Percentiles rank a stretch among this genome's conserved stretches.
Evolutionary conservation across 371 early-diverging fungal species (phyloP).

Genomic region (Neoconidiobolus thromboides): DNA sequence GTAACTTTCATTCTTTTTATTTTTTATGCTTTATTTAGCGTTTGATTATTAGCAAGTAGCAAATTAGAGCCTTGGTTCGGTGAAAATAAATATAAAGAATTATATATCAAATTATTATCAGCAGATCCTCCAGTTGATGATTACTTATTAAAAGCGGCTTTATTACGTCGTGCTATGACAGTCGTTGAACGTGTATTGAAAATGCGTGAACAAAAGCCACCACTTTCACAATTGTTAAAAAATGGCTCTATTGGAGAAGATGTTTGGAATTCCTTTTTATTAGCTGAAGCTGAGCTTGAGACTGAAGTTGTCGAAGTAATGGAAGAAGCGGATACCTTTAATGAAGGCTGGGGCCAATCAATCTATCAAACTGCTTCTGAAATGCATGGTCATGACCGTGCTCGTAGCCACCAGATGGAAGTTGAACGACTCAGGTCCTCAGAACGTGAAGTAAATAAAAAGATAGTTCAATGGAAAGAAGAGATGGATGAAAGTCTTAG

Average conservation of each 20-base stretch:
- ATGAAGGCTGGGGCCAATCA: slow-evolving; percentile 66
- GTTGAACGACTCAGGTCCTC: slow-evolving; percentile 2
- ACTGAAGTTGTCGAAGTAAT: slow-evolving; percentile 62
- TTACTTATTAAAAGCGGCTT: slow-evolving; percentile 44
- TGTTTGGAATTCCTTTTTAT: slow-evolving; percentile 53
- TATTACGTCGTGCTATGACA: slow-evolving; percentile 70
- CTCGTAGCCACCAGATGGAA: slow-evolving; percentile 4
- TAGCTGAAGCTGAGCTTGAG: slow-evolving; percentile 69
- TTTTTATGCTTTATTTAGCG: not conserved
- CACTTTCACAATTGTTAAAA: slow-evolving; percentile 52
- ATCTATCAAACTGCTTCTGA: slow-evolving; percentile 71
- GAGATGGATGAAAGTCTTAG: not conserved
- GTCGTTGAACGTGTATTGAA: slow-evolving; percentile 54
- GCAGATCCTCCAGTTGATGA: slow-evolving; percentile 34
- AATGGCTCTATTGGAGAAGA: slow-evolving; percentile 79
- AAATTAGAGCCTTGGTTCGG: slow-evolving; percentile 50
- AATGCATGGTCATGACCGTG: slow-evolving; percentile 23
- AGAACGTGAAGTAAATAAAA: slow-evolving; percentile 4
- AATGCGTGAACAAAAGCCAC: slow-evolving; percentile 69
- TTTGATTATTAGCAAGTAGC: slow-evolving; percentile 1
- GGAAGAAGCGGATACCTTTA: slow-evolving; percentile 58
- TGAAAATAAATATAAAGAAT: slow-evolving; percentile 35
- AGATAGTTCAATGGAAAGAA: slow-evolving; percentile 3
- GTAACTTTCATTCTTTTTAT: not conserved
- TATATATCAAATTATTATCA: slow-evolving; percentile 43